Base-by-base conservation (phyloP, 2,329 filamentous ascomycete species). In the Alternaria hordeiaustralica region DNA sequence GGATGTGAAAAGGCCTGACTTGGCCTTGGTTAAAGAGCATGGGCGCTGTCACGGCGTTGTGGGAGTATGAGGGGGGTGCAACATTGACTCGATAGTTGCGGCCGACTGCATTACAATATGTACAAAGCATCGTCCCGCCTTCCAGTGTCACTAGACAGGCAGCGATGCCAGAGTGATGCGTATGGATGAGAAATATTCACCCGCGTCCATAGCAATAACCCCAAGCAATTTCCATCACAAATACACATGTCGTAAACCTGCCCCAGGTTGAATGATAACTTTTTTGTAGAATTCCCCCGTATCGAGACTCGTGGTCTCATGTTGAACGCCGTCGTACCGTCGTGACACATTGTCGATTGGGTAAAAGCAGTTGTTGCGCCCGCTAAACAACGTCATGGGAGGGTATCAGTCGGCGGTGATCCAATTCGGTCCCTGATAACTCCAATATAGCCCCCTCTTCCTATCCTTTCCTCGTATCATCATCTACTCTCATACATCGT, bases 401-500 rank as follows among this genome's bases (percentile, higher is more conserved):
- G 60, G 47, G 51, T 60, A 30, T 60, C 47, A 55, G 41, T 46
- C 51, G 50, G 58, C 26, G 41, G 54, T 26, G 12, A 26, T 60
- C 45, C 41, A 23, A 10, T 46, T 46, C 33, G 54, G 49, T 61
- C 33, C 25, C 41, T 65, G 57, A 28, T 55, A 54, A 41, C 25
- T 60, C 28, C 49, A 44, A 6, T 60, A 45, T 51, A 50, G 54
- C 55, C 61, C 58, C 53, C 60, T 66, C 60, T 63, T 67, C 43
- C 46, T 47, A 30, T 61, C 46, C 43, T 45, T 33, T 66, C 64
- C 28, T 74, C 60, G 46, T 60, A 71, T 65, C 58, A 61, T 77
- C 69, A 80, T 75, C 78, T 73, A 61, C 80, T 77, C 64, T 83
- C 81, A 77, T 93, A 93, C 55, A 89, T 88, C 80, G 91, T 92